A percentile compares a stretch with the other conserved stretches of the same genome.
Evolutionary conservation across 177 flowering plant genomes (phyloP).

Genomic region (Vitis hybrid): DNA sequence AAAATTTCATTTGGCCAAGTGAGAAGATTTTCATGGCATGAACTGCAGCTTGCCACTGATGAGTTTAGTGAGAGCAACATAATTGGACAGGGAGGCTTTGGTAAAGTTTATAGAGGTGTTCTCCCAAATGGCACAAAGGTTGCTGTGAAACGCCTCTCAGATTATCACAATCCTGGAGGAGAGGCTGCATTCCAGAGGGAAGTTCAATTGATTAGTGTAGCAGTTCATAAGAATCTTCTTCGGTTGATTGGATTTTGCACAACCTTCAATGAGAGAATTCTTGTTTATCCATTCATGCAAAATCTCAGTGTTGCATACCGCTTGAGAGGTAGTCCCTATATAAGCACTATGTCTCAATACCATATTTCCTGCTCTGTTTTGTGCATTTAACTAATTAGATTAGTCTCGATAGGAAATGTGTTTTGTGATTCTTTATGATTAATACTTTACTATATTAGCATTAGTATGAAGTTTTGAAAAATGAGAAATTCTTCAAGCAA

Average conservation of each 20-base stretch:
- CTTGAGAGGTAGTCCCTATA: constrained; percentile 60
- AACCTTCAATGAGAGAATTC: constrained; percentile 82
- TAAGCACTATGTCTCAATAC: background rate
- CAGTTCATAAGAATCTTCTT: constrained; percentile 82
- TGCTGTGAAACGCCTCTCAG: constrained; percentile 81
- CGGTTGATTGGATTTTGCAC: constrained; percentile 79
- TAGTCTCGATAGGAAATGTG: background rate
- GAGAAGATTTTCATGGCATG: constrained; percentile 83
- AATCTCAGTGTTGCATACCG: constrained; percentile 87
- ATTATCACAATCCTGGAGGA: constrained; percentile 86
- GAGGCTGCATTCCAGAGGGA: constrained; percentile 90
- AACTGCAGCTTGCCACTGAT: constrained; percentile 78
- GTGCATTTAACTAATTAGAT: background rate
- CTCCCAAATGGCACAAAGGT: constrained; percentile 65
- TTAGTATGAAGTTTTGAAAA: too few species aligned
- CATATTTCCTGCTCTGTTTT: background rate
- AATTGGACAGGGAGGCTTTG: constrained; percentile 95
- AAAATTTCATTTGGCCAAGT: constrained; percentile 71
- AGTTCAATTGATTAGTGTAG: constrained; percentile 85
- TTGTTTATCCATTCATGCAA: constrained; percentile 90
- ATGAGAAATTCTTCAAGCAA: too few species aligned
- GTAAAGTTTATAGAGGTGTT: constrained; percentile 82
- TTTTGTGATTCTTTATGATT: background rate
- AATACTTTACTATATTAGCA: background rate
- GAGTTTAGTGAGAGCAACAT: constrained; percentile 71